A percentile compares a stretch with the other conserved stretches of the same genome.
Conservation (phyloP, 345 rosid species). For the Melaleuca quinquenervia region DNA sequence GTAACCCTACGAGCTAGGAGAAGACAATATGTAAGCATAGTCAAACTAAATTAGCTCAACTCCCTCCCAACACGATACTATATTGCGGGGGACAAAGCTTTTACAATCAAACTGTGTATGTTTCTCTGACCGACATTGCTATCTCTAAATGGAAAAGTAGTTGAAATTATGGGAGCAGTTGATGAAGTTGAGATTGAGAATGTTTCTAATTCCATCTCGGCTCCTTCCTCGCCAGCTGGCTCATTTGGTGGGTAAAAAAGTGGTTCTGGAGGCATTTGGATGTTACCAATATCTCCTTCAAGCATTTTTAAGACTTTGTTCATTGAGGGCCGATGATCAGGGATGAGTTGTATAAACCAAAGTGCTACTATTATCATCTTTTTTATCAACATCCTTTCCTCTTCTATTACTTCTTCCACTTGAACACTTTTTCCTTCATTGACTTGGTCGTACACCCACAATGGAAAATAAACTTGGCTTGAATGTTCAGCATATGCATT, state of each 20-base stretch:
- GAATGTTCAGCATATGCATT: neutral
- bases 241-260: neutral
- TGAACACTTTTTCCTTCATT: neutral
- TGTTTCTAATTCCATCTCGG: neutral
- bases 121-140: neutral
- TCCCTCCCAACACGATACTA: neutral
- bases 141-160: neutral
- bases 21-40: neutral
- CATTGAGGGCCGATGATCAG: neutral
- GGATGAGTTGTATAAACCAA: neutral
- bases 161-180: neutral
- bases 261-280: neutral
- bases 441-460: accelerated
- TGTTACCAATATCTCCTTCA: neutral
- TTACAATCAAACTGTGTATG: neutral
- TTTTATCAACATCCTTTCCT: neutral
- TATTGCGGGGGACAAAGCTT: neutral
- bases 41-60: neutral
- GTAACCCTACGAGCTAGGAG: neutral
- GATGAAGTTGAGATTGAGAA: neutral
- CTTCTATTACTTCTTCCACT: neutral
- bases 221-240: accelerated
- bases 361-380: neutral
- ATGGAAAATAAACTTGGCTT: neutral
- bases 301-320: neutral